Conservation (phyloP, 768 basidiomycete genomes). For the Lyophyllum shimeji region DNA sequence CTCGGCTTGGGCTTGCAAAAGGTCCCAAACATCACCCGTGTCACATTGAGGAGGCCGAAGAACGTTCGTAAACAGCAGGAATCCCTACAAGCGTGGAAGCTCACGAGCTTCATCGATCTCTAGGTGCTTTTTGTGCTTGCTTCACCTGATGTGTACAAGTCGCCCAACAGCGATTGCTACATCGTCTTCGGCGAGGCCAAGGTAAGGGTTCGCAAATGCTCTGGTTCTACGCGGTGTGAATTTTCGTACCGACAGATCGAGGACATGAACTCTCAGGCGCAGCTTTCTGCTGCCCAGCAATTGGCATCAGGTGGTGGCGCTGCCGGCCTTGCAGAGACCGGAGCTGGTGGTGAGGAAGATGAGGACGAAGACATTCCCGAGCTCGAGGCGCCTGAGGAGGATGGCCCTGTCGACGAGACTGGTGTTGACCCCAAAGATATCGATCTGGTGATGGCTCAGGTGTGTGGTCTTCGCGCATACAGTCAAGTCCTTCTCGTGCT, state of each 20-base stretch:
- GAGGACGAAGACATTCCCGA: constrained; percentile 86
- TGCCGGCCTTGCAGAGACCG: constrained; percentile 49
- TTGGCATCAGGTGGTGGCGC: constrained; percentile 55
- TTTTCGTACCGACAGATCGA: constrained; percentile 56
- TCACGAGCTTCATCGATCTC: background rate
- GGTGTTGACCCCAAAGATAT: constrained; percentile 94
- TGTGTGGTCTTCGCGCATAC: constrained; percentile 5
- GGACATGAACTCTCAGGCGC: constrained; percentile 82
- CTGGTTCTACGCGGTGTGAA: background rate
- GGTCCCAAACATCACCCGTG: constrained; percentile 90
- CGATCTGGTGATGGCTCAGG: constrained; percentile 83
- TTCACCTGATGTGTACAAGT: constrained; percentile 97
- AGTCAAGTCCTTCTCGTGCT: background rate
- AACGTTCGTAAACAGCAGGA: constrained; percentile 53
- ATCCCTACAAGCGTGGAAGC: background rate
- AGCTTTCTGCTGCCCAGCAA: constrained; percentile 78
- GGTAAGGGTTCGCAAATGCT: constrained; percentile 34
- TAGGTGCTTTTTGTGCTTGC: constrained; percentile 91
- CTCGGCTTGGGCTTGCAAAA: constrained; percentile 89
- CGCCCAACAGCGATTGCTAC: constrained; percentile 95
- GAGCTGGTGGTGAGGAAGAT: constrained; percentile 55
- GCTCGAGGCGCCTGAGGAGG: constrained; percentile 79
- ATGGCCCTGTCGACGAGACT: constrained; percentile 80
- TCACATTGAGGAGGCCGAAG: constrained; percentile 93
- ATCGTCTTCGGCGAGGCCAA: constrained; percentile 99